Percentiles rank a stretch among this genome's conserved stretches.
phyloP scores from a whole-genome alignment of 805 yeast species.

The Candida palmyrensis region DNA sequence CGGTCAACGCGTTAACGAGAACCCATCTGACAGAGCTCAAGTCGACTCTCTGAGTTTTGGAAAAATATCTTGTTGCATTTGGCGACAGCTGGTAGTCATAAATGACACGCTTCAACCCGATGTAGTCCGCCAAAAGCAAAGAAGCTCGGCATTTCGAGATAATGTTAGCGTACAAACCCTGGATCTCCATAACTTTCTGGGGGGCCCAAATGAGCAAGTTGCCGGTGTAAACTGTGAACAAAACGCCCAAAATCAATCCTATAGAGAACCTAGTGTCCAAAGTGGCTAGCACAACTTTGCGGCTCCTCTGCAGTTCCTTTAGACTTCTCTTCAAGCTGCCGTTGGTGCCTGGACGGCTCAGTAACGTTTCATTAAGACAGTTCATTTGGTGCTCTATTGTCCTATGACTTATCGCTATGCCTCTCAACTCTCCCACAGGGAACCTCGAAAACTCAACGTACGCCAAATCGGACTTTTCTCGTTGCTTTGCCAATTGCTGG shows the following conservation, averaged over 20 bases:
- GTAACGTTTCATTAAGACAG: constrained; percentile 61
- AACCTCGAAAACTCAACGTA: constrained; percentile 90
- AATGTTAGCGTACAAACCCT: constrained; percentile 83
- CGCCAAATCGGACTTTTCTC: constrained; percentile 54
- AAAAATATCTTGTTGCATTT: constrained; percentile 71
- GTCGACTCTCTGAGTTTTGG: constrained; percentile 70
- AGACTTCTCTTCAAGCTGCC: constrained; percentile 43
- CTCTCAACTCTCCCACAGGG: constrained; percentile 86
- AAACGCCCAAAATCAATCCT: constrained; percentile 77
- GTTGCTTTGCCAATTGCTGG: constrained; percentile 7
- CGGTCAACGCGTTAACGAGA: constrained; percentile 78
- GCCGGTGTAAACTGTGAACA: constrained; percentile 82
- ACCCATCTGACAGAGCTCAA: constrained; percentile 84
- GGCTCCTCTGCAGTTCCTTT: constrained; percentile 29
- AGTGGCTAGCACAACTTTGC: constrained; percentile 49
- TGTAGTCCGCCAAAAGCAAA: constrained; percentile 75
- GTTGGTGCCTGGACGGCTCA: constrained; percentile 58
- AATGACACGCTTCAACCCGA: constrained; percentile 84
- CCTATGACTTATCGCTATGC: constrained; percentile 88
- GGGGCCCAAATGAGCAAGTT: constrained; percentile 78
- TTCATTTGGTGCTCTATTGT: constrained; percentile 87
- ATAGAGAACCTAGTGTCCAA: constrained; percentile 52
- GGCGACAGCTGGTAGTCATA: constrained; percentile 92
- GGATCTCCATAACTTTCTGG: constrained; percentile 62
- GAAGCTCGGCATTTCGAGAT: constrained; percentile 69